phyloP scores from a whole-genome alignment of 1,284 basidiomycete species.

The Boletus sp. region DNA sequence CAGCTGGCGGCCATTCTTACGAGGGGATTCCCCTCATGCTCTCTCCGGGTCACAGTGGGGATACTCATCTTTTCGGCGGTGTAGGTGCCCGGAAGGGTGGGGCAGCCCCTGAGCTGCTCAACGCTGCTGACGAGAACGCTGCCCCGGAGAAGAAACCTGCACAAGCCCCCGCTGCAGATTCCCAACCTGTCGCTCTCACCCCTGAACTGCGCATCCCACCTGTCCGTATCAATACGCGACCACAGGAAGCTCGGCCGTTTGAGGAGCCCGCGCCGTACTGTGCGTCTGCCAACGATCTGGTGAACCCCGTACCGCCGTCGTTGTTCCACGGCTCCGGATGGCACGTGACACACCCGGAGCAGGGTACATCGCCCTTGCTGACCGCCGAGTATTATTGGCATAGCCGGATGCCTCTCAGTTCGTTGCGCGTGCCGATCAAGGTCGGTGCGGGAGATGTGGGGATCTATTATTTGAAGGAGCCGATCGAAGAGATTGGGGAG shows the following conservation, averaged over 20 bases:
- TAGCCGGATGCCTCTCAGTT: conserved; percentile 72
- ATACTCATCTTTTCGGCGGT: conserved; percentile 66
- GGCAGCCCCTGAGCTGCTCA: conserved; percentile 42
- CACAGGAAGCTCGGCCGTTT: conserved; percentile 53
- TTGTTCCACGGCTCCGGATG: conserved; percentile 90
- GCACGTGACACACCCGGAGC: conserved; percentile 68
- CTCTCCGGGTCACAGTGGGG: conserved; percentile 33
- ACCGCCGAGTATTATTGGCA: conserved; percentile 84
- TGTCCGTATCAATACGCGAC: conserved; percentile 70
- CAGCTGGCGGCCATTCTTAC: conserved; percentile 62
- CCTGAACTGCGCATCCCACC: conserved; percentile 59
- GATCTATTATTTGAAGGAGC: conserved; percentile 72
- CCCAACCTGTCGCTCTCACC: conserved; percentile 31
- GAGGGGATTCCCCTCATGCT: conserved; percentile 51
- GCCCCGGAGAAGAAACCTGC: conserved; percentile 28
- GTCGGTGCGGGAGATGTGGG: conserved; percentile 76
- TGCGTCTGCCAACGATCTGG: conserved; percentile 88
- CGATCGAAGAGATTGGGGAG: conserved; percentile 47
- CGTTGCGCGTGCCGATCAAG: conserved; percentile 71
- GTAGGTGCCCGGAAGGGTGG: conserved; percentile 63
- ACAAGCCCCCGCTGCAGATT: conserved; percentile 8
- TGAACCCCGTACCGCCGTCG: conserved; percentile 87
- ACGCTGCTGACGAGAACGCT: conserved; percentile 30
- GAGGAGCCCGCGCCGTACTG: conserved; percentile 87
- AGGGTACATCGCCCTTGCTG: conserved; percentile 40